Base-by-base conservation (phyloP, 1,284 basidiomycete genomes). In the Melampsora larici-populina region DNA sequence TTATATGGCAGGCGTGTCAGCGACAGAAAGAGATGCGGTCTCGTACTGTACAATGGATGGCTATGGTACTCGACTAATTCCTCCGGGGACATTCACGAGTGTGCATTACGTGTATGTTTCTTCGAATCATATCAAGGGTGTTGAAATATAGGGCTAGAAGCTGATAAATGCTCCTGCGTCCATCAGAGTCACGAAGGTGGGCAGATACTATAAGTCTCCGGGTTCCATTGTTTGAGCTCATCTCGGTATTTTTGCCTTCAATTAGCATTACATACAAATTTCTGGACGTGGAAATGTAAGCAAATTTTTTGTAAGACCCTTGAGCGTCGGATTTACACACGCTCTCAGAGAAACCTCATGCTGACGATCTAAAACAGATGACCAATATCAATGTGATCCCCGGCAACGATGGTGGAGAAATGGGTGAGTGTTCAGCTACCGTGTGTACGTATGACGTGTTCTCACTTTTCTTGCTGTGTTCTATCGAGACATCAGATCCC, bases 281-380 rank as follows among this genome's bases (percentile, higher is more conserved):
- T 64, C 71, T 18, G 71, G 60, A 43, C 58, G 71, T 6, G 71
- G 71, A 29, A 73, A 73, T 64, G 71, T 73, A 62, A 73, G 71
- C 36, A 36, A 36, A 9, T 49, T n/a, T 31, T 24, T n/a, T 24
- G n/a, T 17, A 24, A 40, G n/a, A 31, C 24, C 49, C n/a, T n/a
- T n/a, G n/a, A n/a, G n/a, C n/a, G n/a, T n/a, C n/a, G n/a, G n/a
- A n/a, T n/a, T 29, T 26, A 8, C 1, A 21, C 26, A 58, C 48
- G n/a, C 26, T 70, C 15, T 48, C 21, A 26, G 24, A 7, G 3
- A 11, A 36, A 36, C 18, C 21, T 58, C 26, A 58, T 58, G 8
- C 60, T 40, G 15, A 36, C 9, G 36, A 36, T 36, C 36, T 4
- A 36, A n/a, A 64, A 24, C 33, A 73, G 71, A 64, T 73, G 31